Percentiles rank a stretch among this genome's conserved stretches.
phyloP scores from a whole-genome alignment of 768 basidiomycete species.

The Lactarius tabidus region DNA sequence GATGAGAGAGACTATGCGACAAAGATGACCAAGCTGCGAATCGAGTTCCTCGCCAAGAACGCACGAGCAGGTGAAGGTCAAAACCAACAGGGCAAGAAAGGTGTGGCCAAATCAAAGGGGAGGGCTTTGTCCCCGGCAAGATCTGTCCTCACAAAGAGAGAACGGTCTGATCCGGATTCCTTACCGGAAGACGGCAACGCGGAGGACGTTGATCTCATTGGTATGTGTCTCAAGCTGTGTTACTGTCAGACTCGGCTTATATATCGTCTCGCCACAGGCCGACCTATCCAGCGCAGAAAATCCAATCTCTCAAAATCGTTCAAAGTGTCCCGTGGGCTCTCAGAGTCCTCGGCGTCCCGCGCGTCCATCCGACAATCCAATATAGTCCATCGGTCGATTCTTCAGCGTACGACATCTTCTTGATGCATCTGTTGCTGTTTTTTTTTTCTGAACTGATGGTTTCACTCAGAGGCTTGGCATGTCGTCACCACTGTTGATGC shows the following conservation, averaged over 20 bases:
- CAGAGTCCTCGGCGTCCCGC: conserved; percentile 38
- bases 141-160: conserved; percentile 18
- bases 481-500: conserved; percentile 62
- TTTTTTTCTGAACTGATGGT: background rate
- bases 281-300: conserved; percentile 7
- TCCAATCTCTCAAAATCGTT: background rate
- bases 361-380: conserved; percentile 32
- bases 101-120: conserved; percentile 7
- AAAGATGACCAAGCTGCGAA: conserved; percentile 39
- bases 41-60: conserved; percentile 36
- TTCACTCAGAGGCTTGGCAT: conserved; percentile 64
- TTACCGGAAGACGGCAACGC: conserved; percentile 14
- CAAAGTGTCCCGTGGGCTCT: conserved; percentile 6
- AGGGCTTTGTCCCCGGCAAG: conserved; percentile 6
- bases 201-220: conserved; percentile 6
- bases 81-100: conserved; percentile 20
- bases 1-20: conserved; percentile 41
- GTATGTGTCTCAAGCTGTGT: background rate
- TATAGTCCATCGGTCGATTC: conserved; percentile 37
- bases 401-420: conserved; percentile 53
- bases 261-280: background rate
- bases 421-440: background rate
- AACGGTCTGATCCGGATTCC: conserved; percentile 20
- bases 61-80: conserved; percentile 24
- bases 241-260: background rate